A percentile compares a stretch with the other conserved stretches of the same genome.
These are phyloP conservation scores for Candida arabinofermentans DNA, from an alignment of 805 yeast genomes.

Conservation along the genomic window DNA sequence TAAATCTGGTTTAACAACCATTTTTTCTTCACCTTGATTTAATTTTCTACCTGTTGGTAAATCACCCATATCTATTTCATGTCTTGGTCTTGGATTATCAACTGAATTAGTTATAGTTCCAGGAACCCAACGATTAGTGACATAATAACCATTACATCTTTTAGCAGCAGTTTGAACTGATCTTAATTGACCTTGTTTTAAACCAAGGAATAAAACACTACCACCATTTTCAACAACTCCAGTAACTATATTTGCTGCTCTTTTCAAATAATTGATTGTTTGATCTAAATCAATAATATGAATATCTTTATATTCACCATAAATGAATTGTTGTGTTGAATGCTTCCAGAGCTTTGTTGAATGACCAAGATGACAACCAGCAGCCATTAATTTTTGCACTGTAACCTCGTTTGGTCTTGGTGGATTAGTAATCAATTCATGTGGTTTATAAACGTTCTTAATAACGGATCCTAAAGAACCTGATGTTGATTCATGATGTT, in stretches of 20 bases:
- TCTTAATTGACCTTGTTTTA: conserved; percentile 70
- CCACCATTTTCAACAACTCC: conserved; percentile 87
- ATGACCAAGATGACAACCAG: conserved; percentile 95
- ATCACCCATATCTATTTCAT: conserved; percentile 75
- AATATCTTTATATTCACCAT: conserved; percentile 86
- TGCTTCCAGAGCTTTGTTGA: conserved; percentile 76
- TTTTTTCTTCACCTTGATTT: conserved; percentile 42
- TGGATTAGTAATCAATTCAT: conserved; percentile 60
- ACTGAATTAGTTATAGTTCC: conserved; percentile 88
- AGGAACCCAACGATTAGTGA: conserved; percentile 86
- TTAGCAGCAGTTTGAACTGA: conserved; percentile 77
- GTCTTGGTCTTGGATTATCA: conserved; percentile 53
- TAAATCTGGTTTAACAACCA: conserved; percentile 80
- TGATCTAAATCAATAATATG: conserved; percentile 88
- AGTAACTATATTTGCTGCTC: conserved; percentile 82
- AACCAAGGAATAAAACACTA: conserved; percentile 72
- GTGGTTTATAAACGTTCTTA: conserved; percentile 65
- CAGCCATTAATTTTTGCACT: conserved; percentile 70
- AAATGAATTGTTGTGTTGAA: conserved; percentile 78
- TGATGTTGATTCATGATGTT: conserved; percentile 51
- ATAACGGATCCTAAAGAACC: conserved; percentile 63
- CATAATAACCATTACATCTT: conserved; percentile 75
- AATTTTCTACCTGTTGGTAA: conserved; percentile 58
- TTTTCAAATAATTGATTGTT: conserved; percentile 68
- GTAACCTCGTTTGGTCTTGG: conserved; percentile 53